Evolutionary conservation across 2,329 filamentous ascomycete genomes (phyloP).

Genomic region (Sporothrix protearum): DNA sequence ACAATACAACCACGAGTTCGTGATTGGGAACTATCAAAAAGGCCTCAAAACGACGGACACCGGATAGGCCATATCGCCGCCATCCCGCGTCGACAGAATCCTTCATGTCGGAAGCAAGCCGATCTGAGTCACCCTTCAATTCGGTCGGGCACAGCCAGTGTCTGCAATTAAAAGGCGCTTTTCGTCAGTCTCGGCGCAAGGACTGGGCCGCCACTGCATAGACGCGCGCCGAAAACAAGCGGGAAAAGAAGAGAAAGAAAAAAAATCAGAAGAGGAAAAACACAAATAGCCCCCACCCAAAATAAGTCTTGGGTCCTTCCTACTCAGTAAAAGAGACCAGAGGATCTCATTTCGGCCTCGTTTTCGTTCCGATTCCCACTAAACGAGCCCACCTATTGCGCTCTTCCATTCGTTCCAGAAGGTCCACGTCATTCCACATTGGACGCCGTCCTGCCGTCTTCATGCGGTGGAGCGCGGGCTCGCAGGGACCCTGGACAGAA

Average conservation of each 20-base stretch:
- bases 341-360: constrained; percentile 2
- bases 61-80: background rate
- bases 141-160: background rate
- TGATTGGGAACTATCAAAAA: background rate
- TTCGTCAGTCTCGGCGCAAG: constrained; percentile 9
- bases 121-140: constrained; percentile 6
- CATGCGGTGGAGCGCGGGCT: background rate
- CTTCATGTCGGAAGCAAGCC: background rate
- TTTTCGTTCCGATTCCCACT: background rate
- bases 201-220: background rate
- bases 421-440: constrained; percentile 21
- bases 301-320: background rate
- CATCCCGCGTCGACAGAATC: background rate
- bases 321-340: background rate
- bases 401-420: constrained; percentile 17
- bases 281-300: background rate
- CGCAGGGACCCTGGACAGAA: background rate
- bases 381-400: background rate
- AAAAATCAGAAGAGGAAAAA: background rate
- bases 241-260: background rate
- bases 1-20: background rate
- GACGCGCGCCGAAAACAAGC: background rate
- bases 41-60: background rate
- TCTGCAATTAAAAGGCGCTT: constrained; percentile 10
- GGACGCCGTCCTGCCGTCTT: background rate